Evolutionary conservation across 176 grass and related monocot genomes (phyloP).

Genomic region (Elaeis guineensis): DNA sequence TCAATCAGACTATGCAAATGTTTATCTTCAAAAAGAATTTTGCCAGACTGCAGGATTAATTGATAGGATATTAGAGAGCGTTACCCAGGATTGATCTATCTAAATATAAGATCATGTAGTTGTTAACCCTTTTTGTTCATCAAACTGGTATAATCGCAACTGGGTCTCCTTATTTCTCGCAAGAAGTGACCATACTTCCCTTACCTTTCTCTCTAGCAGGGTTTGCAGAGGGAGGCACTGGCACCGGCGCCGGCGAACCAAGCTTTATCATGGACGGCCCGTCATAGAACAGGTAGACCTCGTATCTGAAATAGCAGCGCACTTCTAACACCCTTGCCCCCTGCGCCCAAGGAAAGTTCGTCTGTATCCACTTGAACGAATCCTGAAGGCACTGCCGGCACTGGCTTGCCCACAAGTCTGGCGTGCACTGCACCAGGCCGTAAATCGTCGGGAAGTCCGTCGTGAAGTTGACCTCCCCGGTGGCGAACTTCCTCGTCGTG

Average conservation of each 20-base stretch:
- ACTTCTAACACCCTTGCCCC: constrained; percentile 20
- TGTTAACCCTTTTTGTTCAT: no score
- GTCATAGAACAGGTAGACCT: constrained; percentile 29
- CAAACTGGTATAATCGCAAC: no score
- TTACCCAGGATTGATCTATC: no score
- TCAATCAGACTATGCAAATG: no score
- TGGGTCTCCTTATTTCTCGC: no score
- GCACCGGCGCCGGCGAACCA: background rate
- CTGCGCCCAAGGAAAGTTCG: background rate
- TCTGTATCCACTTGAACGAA: constrained; percentile 1
- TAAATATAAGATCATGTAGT: no score
- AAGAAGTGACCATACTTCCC: no score
- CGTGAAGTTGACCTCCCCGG: constrained; percentile 22
- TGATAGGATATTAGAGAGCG: no score
- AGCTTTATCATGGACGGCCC: constrained; percentile 32
- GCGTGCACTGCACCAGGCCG: constrained; percentile 41
- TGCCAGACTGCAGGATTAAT: no score
- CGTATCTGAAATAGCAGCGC: constrained; percentile 37
- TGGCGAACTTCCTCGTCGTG: constrained; percentile 19
- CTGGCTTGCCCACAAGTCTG: constrained; percentile 21
- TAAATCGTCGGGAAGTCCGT: constrained; percentile 20
- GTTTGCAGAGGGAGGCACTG: background rate
- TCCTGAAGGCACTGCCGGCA: constrained; percentile 32
- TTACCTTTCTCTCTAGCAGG: no score
- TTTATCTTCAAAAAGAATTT: no score